Percentiles rank a stretch among this genome's conserved stretches.
Conservation (phyloP, 495 filamentous ascomycete genomes). For the Xylaria grammica region DNA sequence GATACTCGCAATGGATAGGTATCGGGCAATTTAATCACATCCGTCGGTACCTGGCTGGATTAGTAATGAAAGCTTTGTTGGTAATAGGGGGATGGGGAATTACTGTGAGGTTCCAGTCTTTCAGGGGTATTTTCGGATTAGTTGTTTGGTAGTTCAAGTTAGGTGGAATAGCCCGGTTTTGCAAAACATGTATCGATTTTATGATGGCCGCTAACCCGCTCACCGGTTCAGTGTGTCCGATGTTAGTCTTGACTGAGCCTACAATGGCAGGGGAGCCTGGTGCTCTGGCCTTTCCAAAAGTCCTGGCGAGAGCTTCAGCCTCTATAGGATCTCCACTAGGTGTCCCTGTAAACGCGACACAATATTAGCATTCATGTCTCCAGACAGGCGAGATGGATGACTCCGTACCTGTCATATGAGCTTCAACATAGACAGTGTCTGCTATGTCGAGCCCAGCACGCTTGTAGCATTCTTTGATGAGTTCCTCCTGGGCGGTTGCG, state of each 20-base stretch:
- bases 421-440: constrained; percentile 45
- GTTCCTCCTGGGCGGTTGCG: constrained; percentile 53
- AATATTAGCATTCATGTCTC: no score
- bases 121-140: background rate
- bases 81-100: background rate
- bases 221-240: constrained; percentile 55
- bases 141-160: constrained; percentile 31
- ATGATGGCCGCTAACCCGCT: constrained; percentile 54
- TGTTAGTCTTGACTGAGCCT: constrained; percentile 56
- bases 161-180: constrained; percentile 48
- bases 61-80: no score
- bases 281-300: constrained; percentile 39
- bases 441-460: constrained; percentile 36
- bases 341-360: constrained; percentile 64
- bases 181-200: constrained; percentile 52
- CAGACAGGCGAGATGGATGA: no score
- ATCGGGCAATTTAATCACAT: background rate
- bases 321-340: constrained; percentile 52
- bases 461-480: constrained; percentile 56
- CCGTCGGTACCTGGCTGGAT: background rate
- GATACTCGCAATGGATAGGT: constrained; percentile 41
- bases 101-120: background rate
- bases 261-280: constrained; percentile 36
- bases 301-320: constrained; percentile 19
- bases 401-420: constrained; percentile 37